Evolutionary conservation across 2,329 filamentous ascomycete genomes (phyloP).

Genomic region (Alternaria angustiovoidea): DNA sequence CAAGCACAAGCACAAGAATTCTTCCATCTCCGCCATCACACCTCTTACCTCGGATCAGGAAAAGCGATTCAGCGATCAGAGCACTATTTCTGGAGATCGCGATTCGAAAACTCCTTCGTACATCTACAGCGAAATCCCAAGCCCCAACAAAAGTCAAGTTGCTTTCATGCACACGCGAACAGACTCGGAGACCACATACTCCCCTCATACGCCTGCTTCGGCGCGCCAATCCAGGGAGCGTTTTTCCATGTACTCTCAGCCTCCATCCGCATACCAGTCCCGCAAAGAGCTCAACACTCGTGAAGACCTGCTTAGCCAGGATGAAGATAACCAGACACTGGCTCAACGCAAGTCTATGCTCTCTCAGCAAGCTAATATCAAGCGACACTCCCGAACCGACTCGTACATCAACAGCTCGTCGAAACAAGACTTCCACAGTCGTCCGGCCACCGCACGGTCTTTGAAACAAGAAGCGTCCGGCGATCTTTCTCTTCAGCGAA

Average conservation of each 20-base stretch:
- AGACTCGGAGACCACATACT: constrained; percentile 63
- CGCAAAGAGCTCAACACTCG: constrained; percentile 48
- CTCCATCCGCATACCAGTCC: constrained; percentile 48
- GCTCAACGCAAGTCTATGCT: constrained; percentile 46
- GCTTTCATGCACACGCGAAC: constrained; percentile 85
- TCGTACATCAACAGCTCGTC: constrained; percentile 40
- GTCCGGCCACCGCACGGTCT: constrained; percentile 27
- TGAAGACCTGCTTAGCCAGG: constrained; percentile 38
- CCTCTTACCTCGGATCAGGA: constrained; percentile 61
- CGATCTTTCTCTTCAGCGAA: constrained; percentile 40
- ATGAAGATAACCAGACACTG: constrained; percentile 42
- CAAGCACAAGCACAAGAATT: constrained; percentile 78
- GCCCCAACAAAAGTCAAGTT: constrained; percentile 60
- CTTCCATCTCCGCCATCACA: constrained; percentile 58
- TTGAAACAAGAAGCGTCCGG: constrained; percentile 21
- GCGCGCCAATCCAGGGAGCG: constrained; percentile 63
- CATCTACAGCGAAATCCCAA: constrained; percentile 40
- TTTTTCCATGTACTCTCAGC: constrained; percentile 55
- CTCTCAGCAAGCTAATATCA: constrained; percentile 45
- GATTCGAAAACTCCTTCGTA: constrained; percentile 41
- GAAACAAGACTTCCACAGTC: constrained; percentile 44
- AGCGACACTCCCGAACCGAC: constrained; percentile 38
- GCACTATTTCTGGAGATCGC: constrained; percentile 50
- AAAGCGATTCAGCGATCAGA: constrained; percentile 66
- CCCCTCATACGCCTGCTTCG: constrained; percentile 59